These are phyloP conservation scores for Theileria annulata DNA, from an alignment of 169 alveolate species.

Conservation along the genomic window DNA sequence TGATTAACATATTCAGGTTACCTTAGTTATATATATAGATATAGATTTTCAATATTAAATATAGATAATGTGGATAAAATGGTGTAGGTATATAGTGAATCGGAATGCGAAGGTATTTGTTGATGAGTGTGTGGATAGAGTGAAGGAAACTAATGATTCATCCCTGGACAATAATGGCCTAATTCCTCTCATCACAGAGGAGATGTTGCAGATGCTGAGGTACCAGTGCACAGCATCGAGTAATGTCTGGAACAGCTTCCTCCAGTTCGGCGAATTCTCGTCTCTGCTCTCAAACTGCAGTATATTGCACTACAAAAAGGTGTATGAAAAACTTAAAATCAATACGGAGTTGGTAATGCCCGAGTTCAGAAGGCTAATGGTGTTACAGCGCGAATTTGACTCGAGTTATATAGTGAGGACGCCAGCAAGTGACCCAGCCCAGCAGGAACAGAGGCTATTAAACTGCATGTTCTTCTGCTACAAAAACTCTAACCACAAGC, in stretches of 20 bases:
- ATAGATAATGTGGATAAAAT: background rate
- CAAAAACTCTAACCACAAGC: constrained; percentile 10
- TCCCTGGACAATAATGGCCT: constrained; percentile 6
- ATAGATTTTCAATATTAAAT: no score
- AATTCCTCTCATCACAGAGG: constrained; percentile 6
- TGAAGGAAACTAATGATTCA: background rate
- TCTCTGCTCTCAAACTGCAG: constrained; percentile 47
- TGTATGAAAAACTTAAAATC: background rate
- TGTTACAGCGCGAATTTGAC: constrained; percentile 59
- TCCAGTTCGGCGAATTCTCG: constrained; percentile 45
- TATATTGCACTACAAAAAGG: constrained; percentile 25
- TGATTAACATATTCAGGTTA: constrained; percentile 21
- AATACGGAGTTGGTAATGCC: constrained; percentile 41
- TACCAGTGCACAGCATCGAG: constrained; percentile 19
- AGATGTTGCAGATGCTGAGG: constrained; percentile 27
- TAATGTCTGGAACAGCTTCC: constrained; percentile 47
- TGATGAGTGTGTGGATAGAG: constrained; percentile 7
- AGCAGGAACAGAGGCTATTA: constrained; percentile 26
- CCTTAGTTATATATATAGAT: background rate
- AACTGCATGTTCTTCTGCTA: constrained; percentile 21
- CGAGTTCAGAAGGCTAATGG: constrained; percentile 31
- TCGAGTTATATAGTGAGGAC: constrained; percentile 36
- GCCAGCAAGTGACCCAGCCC: constrained; percentile 12
- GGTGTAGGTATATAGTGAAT: background rate
- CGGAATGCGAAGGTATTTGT: constrained; percentile 8